phyloP scores from a whole-genome alignment of 2,329 filamentous ascomycete genomes.

The Aspergillus intermedius region DNA sequence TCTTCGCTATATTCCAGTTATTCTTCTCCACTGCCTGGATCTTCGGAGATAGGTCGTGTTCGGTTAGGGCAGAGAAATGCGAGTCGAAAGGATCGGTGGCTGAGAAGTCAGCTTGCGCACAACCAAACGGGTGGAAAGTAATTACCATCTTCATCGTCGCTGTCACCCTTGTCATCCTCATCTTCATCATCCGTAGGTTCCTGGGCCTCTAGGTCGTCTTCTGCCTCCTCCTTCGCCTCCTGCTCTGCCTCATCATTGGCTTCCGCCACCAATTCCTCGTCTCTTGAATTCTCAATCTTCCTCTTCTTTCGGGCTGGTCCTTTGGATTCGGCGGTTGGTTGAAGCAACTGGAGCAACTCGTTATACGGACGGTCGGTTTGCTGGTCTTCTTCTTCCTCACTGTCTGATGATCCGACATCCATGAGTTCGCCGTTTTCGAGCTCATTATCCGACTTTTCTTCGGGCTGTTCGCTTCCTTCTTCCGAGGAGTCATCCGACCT shows the following conservation, averaged over 20 bases:
- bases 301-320: constrained; percentile 47
- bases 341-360: constrained; percentile 51
- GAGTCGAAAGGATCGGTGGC: constrained; percentile 67
- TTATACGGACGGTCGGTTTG: constrained; percentile 46
- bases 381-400: constrained; percentile 38
- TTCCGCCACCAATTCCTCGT: constrained; percentile 18
- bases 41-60: constrained; percentile 50
- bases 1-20: constrained; percentile 44
- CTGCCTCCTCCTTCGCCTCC: constrained; percentile 25
- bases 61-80: constrained; percentile 68
- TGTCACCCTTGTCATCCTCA: constrained; percentile 24
- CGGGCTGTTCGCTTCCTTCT: constrained; percentile 25
- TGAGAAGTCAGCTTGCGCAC: constrained; percentile 43
- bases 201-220: constrained; percentile 43
- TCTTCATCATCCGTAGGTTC: constrained; percentile 42
- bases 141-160: constrained; percentile 34
- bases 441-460: constrained; percentile 38
- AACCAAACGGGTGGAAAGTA: neutral
- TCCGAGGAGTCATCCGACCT: constrained; percentile 26
- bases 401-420: constrained; percentile 34
- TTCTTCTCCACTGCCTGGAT: constrained; percentile 43
- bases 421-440: constrained; percentile 34
- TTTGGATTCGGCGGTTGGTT: constrained; percentile 33
- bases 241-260: constrained; percentile 23
- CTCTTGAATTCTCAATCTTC: constrained; percentile 39